Conservation (phyloP, 768 basidiomycete genomes). For the Tylopilus rubrobrunneus region DNA sequence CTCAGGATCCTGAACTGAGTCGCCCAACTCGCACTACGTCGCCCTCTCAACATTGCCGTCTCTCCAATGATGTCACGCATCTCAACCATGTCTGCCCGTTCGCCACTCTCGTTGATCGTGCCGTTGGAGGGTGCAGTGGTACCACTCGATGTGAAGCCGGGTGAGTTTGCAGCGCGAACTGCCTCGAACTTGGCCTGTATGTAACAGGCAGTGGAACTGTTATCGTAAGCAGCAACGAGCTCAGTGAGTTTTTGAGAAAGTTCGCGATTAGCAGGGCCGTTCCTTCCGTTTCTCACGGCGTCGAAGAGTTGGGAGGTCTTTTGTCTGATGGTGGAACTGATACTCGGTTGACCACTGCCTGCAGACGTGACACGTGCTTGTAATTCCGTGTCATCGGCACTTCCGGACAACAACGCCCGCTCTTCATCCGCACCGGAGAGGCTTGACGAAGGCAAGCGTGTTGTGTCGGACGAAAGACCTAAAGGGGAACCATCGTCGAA, state of each 20-base stretch:
- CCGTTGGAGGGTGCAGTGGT: constrained; percentile 21
- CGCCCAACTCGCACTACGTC: constrained; percentile 78
- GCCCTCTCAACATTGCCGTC: constrained; percentile 61
- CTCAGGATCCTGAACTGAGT: constrained; percentile 95
- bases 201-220: constrained; percentile 59
- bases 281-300: constrained; percentile 40
- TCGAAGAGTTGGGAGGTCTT: constrained; percentile 75
- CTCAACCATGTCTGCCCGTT: constrained; percentile 35
- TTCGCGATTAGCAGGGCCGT: constrained; percentile 29
- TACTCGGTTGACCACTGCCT: constrained; percentile 37
- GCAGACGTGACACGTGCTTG: constrained; percentile 35
- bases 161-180: constrained; percentile 24
- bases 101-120: constrained; percentile 20
- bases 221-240: constrained; percentile 70
- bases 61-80: constrained; percentile 69
- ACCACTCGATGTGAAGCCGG: not conserved
- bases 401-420: constrained; percentile 47
- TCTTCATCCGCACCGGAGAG: constrained; percentile 65
- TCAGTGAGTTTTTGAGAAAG: constrained; percentile 58
- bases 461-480: constrained; percentile 19
- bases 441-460: constrained; percentile 34
- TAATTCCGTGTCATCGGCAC: constrained; percentile 51
- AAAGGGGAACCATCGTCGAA: constrained; percentile 34
- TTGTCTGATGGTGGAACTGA: constrained; percentile 54
- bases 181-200: constrained; percentile 62